Evolutionary conservation across 1,284 basidiomycete species (phyloP).

Genomic region (Ustilago sp.): DNA sequence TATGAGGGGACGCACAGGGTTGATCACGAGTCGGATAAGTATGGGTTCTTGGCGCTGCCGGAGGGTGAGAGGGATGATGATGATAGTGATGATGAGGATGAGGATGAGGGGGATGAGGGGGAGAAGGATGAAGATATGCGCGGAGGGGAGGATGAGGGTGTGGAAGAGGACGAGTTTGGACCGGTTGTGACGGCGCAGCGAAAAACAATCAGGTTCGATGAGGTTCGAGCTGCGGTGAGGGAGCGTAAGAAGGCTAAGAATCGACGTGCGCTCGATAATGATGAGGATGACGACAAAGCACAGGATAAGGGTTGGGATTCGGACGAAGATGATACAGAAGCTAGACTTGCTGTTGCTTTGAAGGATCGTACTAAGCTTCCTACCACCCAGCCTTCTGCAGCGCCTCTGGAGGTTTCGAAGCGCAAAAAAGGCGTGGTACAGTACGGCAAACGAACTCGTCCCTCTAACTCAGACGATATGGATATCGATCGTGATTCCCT

Average conservation of each 20-base stretch:
- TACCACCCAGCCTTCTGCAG: background rate
- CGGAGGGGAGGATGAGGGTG: conserved; percentile 24
- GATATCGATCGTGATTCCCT: background rate
- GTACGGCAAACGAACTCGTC: conserved; percentile 19
- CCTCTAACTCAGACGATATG: background rate
- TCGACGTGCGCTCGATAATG: conserved; percentile 21
- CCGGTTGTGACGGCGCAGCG: conserved; percentile 28
- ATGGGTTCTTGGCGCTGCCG: conserved; percentile 54
- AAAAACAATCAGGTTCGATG: conserved; percentile 24
- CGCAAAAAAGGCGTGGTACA: conserved; percentile 2
- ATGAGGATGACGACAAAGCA: conserved; percentile 25
- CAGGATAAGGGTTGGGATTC: conserved; percentile 27
- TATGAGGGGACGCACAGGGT: conserved; percentile 55
- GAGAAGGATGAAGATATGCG: background rate
- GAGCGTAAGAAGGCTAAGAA: conserved; percentile 27
- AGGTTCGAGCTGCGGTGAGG: conserved; percentile 18
- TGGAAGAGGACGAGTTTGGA: conserved; percentile 35
- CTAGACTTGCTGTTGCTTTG: conserved; percentile 18
- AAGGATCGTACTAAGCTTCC: conserved; percentile 18
- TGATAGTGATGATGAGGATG: conserved; percentile 2
- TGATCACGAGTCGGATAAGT: conserved; percentile 49
- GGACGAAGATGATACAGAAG: conserved; percentile 25
- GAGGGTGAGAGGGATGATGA: conserved; percentile 10
- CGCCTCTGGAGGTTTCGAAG: background rate
- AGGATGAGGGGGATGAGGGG: conserved; percentile 4